Evolutionary conservation across 1,139 yeast species (phyloP), one percentile per base, ranked within the genome.

Genomic region (Hanseniaspora gamundiae): DNA sequence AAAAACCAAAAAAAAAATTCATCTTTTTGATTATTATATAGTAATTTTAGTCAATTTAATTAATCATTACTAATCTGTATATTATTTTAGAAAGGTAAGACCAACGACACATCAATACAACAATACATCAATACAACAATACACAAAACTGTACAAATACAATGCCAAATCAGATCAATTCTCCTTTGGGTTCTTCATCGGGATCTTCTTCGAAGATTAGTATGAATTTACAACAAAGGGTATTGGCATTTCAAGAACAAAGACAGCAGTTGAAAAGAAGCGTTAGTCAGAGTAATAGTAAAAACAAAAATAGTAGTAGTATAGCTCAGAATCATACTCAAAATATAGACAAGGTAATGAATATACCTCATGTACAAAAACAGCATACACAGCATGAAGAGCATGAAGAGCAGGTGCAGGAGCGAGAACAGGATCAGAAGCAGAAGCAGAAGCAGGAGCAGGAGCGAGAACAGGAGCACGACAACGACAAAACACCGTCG

Each of bases 341-440:
- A 58, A 58, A 3, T 59, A 59, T 20, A 52, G 51, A 43, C 48
- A 54, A 29, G 57, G 56, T 14, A 43, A 44, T 5, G 31, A 43
- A 26, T 43, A n/a, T n/a, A n/a, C n/a, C n/a, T n/a, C n/a, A n/a
- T n/a, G n/a, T n/a, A n/a, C n/a, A 14, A 17, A 7, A 17, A 17
- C 22, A 33, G 14, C 36, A 17, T 17, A 3, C 21, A 17, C 36
- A 33, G 24, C 10, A 19, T 33, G 20, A 35, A 9, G 24, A 8
- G 10, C 14, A n/a, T 7, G 26, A 24, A 9, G 26, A 24, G n/a
- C 31, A 28, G 31, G 31, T 8, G 6, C 13, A 8, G n/a, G n/a
- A 8, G 6, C n/a, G n/a, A 28, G 16, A 28, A 28, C 16, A 28
- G 31, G n/a, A 28, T 28, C 16, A 28, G 16, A 6, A 24, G 26